Evolutionary conservation across 345 rosid genomes (phyloP).

Genomic region (Salix suchowensis): DNA sequence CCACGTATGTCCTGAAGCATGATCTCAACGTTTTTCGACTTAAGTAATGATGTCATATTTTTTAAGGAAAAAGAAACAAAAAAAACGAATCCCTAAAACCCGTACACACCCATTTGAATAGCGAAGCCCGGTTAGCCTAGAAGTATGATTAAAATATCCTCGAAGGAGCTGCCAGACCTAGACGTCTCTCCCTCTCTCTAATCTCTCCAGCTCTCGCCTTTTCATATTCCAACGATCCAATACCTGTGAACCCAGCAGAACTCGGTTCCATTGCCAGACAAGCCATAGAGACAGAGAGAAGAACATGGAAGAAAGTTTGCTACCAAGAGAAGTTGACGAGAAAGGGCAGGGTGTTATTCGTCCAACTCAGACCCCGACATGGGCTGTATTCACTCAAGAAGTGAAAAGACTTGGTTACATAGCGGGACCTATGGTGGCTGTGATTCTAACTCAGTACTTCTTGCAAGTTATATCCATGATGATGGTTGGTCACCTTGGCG

Average conservation of each 20-base stretch:
- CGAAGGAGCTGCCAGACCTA: background rate
- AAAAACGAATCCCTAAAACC: background rate
- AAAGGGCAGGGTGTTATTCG: background rate
- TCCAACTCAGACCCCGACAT: background rate
- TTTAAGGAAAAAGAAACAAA: too few relatives aligned
- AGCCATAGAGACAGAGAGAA: background rate
- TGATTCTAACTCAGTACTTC: conserved; percentile 44
- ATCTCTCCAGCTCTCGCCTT: background rate
- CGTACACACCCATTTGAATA: background rate
- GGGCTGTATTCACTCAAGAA: conserved; percentile 33
- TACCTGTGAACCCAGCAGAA: background rate
- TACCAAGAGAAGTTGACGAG: background rate
- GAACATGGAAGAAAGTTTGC: background rate
- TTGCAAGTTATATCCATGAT: conserved; percentile 54
- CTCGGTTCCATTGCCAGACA: background rate
- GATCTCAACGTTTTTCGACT: too few relatives aligned
- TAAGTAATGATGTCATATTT: too few relatives aligned
- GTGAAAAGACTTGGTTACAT: conserved; percentile 41
- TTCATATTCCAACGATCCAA: background rate
- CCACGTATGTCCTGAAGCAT: too few relatives aligned
- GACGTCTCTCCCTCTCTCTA: background rate
- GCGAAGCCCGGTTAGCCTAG: background rate
- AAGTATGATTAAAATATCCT: background rate
- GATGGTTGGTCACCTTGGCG: conserved; percentile 86
- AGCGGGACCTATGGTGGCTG: conserved; percentile 73